Percentiles rank a stretch among this genome's conserved stretches.
These are phyloP conservation scores for Daldinia caldariorum DNA, from an alignment of 495 filamentous ascomycete genomes.

Conservation along the genomic window DNA sequence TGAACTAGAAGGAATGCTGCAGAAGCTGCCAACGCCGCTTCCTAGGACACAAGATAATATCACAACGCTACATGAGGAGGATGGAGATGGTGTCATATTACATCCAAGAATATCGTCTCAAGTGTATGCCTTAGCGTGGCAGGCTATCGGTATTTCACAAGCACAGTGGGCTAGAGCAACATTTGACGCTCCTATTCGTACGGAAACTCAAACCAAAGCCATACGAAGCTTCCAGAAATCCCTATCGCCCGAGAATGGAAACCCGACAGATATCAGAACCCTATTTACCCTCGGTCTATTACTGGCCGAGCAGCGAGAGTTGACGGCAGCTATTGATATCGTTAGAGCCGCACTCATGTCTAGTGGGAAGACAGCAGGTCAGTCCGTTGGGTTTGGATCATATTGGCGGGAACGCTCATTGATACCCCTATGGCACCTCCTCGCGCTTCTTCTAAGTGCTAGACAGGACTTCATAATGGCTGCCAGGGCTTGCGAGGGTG, in stretches of 20 bases:
- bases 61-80: constrained; percentile 43
- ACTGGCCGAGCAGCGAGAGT: constrained; percentile 81
- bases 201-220: constrained; percentile 75
- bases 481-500: constrained; percentile 82
- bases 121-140: constrained; percentile 73
- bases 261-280: constrained; percentile 71
- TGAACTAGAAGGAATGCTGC: constrained; percentile 71
- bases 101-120: constrained; percentile 58
- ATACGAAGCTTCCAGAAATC: constrained; percentile 77
- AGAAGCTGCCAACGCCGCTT: constrained; percentile 46
- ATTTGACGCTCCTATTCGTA: constrained; percentile 71
- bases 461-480: constrained; percentile 85
- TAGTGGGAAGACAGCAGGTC: constrained; percentile 51
- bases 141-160: constrained; percentile 82
- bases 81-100: constrained; percentile 51
- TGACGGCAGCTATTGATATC: constrained; percentile 78
- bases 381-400: constrained; percentile 51
- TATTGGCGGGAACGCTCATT: constrained; percentile 65
- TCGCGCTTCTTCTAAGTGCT: constrained; percentile 85
- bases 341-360: constrained; percentile 68
- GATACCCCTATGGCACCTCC: constrained; percentile 83
- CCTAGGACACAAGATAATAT: constrained; percentile 37
- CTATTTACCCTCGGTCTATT: constrained; percentile 82
- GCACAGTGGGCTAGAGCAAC: constrained; percentile 88
- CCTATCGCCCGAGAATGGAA: constrained; percentile 69